These are phyloP conservation scores for Hirschfeldia incana DNA, from an alignment of 345 rosid genomes.

Conservation along the genomic window DNA sequence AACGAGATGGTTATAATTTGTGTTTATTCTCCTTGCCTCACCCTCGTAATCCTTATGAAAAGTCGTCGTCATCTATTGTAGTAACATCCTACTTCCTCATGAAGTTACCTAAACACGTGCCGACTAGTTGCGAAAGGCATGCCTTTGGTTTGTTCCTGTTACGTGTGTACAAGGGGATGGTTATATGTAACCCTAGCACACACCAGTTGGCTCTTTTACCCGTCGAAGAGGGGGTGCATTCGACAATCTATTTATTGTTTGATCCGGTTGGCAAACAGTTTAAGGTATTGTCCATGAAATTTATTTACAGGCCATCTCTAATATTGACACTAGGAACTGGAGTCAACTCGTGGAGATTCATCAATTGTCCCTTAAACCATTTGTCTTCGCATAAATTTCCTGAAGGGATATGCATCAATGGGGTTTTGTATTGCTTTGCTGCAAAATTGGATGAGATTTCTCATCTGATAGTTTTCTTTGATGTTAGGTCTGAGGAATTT, in stretches of 20 bases:
- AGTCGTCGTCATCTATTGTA: not conserved
- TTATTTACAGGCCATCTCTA: not conserved
- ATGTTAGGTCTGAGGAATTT: constrained; percentile 1
- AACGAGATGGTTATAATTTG: not conserved
- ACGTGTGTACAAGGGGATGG: not conserved
- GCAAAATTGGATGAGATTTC: not conserved
- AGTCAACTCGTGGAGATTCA: not conserved
- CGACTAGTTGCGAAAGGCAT: not conserved
- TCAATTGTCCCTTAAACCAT: not conserved
- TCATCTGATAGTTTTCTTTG: not conserved
- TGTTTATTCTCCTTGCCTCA: not conserved
- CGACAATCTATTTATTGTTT: not conserved
- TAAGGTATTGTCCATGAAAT: not conserved
- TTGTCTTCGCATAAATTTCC: not conserved
- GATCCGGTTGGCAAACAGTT: not conserved
- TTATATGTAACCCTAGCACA: not conserved
- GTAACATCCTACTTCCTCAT: not conserved
- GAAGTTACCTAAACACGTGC: not conserved
- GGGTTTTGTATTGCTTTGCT: constrained; percentile 4
- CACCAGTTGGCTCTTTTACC: not conserved
- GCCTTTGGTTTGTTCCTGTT: not conserved
- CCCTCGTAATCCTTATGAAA: not conserved
- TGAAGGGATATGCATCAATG: not conserved
- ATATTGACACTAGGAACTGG: not conserved
- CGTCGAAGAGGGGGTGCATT: too few species aligned